A percentile compares a stretch with the other conserved stretches of the same genome.
Conservation (phyloP, 1,284 basidiomycete species). For the Gomphus bonarii region DNA sequence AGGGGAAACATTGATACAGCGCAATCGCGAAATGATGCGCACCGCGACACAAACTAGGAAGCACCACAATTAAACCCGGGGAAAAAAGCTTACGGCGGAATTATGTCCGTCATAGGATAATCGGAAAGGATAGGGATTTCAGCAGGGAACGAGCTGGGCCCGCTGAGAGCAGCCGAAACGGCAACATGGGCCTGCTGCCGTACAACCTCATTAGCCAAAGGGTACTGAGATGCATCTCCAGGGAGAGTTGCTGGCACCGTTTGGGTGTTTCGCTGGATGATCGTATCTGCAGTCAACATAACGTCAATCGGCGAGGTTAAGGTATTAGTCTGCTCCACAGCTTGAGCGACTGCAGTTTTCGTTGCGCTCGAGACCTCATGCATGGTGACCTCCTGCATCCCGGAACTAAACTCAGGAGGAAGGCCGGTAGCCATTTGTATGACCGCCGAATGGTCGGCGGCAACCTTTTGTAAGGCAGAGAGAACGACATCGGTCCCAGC, state of each 20-base stretch:
- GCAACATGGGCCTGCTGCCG: background rate
- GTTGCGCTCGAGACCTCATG: constrained; percentile 69
- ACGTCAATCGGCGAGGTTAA: constrained; percentile 57
- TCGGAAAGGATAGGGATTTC: constrained; percentile 6
- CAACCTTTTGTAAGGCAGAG: constrained; percentile 63
- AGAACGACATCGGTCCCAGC: constrained; percentile 72
- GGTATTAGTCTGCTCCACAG: constrained; percentile 52
- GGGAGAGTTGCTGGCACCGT: constrained; percentile 5
- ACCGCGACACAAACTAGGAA: constrained; percentile 1
- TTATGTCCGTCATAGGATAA: constrained; percentile 5
- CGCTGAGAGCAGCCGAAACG: background rate
- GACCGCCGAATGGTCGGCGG: constrained; percentile 34
- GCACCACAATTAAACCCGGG: background rate
- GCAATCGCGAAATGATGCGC: background rate
- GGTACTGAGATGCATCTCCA: constrained; percentile 5
- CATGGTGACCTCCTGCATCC: constrained; percentile 47
- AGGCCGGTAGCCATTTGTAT: constrained; percentile 16
- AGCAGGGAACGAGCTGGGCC: background rate
- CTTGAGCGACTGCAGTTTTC: constrained; percentile 59
- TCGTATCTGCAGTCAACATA: constrained; percentile 52
- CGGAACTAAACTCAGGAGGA: constrained; percentile 20
- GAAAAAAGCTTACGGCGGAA: constrained; percentile 1
- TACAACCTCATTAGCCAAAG: background rate
- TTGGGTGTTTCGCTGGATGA: constrained; percentile 37
- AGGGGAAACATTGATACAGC: background rate